Percentiles rank a stretch among this genome's conserved stretches.
Conservation (phyloP, 306 rosid genomes). For the Malus asiatica region DNA sequence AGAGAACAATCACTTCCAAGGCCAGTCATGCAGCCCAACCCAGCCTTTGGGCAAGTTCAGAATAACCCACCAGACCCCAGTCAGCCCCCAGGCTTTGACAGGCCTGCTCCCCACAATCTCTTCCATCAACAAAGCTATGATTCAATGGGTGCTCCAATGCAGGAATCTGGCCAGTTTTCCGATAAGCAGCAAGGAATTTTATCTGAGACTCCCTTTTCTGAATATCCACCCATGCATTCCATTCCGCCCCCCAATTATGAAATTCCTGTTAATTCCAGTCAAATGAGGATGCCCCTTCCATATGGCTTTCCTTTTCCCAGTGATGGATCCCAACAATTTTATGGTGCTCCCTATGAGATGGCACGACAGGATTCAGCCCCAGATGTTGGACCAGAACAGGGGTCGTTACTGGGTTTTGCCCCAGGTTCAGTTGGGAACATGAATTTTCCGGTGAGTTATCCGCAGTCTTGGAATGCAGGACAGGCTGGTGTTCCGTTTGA, state of each 20-base stretch:
- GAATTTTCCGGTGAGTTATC: conserved; percentile 47
- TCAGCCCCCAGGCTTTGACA: conserved; percentile 70
- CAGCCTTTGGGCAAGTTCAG: conserved; percentile 58
- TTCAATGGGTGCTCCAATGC: conserved; percentile 31
- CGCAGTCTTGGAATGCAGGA: conserved; percentile 76
- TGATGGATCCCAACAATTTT: conserved; percentile 74
- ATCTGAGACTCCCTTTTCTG: conserved; percentile 48
- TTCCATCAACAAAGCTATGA: conserved; percentile 47
- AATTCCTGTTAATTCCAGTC: conserved; percentile 56
- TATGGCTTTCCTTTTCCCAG: conserved; percentile 59
- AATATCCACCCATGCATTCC: conserved; percentile 68
- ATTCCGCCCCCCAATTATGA: conserved; percentile 46
- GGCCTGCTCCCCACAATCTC: conserved; percentile 46
- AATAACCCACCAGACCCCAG: conserved; percentile 49
- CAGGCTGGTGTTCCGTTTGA: conserved; percentile 54
- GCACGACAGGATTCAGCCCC: conserved; percentile 62
- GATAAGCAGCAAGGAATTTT: conserved; percentile 67
- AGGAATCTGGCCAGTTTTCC: conserved; percentile 52
- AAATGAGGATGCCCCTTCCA: conserved; percentile 58
- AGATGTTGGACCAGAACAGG: conserved; percentile 61
- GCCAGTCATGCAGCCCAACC: conserved; percentile 47
- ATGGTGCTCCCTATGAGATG: conserved; percentile 62
- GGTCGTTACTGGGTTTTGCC: conserved; percentile 64
- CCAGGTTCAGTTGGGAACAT: conserved; percentile 48
- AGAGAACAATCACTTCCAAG: conserved; percentile 74